phyloP scores from a whole-genome alignment of 768 basidiomycete genomes.

The Tricholoma bakamatsutake region DNA sequence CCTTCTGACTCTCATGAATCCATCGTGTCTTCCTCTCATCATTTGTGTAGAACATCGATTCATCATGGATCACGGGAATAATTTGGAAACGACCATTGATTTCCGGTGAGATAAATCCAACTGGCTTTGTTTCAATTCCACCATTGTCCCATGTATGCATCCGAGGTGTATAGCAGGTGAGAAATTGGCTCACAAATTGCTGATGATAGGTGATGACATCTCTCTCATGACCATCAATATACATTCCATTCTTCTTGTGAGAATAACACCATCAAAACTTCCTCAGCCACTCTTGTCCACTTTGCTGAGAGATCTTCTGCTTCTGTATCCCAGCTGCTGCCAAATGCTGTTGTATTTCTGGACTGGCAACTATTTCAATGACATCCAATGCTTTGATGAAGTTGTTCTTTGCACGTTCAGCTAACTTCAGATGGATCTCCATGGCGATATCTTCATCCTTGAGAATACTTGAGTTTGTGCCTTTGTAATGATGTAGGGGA shows the following conservation, averaged over 20 bases:
- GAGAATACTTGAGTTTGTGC: constrained; percentile 4
- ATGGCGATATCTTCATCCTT: constrained; percentile 27
- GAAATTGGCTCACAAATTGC: constrained; percentile 17
- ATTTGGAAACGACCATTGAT: too few species aligned
- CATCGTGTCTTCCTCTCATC: too few species aligned
- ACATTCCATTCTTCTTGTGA: neutral
- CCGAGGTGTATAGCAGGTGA: constrained; percentile 2
- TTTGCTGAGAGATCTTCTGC: constrained; percentile 16
- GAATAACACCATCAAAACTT: constrained; percentile 25
- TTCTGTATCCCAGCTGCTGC: neutral
- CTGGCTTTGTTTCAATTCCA: too few species aligned
- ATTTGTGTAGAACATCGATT: too few species aligned
- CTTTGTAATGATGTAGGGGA: neutral
- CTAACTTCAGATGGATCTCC: constrained; percentile 22
- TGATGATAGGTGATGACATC: constrained; percentile 31
- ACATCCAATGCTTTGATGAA: constrained; percentile 25
- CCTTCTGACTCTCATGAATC: too few species aligned
- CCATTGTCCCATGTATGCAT: constrained; percentile 13
- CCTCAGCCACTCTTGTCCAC: neutral
- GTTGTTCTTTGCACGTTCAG: constrained; percentile 16
- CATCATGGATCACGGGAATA: too few species aligned
- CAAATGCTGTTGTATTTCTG: too few species aligned
- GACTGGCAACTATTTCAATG: too few species aligned
- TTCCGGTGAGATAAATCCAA: too few species aligned
- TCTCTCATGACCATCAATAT: too few species aligned